A percentile compares a stretch with the other conserved stretches of the same genome.
Evolutionary conservation across 257 asterid species (phyloP).

Genomic region (Forsythia suspensa): DNA sequence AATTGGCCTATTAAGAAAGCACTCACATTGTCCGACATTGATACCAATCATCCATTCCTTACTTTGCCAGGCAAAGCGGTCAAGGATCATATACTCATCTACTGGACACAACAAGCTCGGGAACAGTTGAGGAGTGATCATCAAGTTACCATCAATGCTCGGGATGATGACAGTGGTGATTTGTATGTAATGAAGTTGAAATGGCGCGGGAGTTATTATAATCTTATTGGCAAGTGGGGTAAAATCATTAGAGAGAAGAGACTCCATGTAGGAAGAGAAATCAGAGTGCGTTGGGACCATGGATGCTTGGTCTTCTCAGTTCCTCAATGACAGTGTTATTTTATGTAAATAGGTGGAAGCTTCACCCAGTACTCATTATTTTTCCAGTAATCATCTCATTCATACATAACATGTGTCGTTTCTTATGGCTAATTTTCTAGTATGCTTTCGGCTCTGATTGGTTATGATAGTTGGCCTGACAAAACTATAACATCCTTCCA

Average conservation of each 20-base stretch:
- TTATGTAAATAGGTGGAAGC: slow-evolving; percentile 36
- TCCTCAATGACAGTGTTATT: slow-evolving; percentile 31
- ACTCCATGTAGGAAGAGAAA: slow-evolving; percentile 53
- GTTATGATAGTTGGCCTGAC: slow-evolving; percentile 25
- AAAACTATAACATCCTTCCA: slow-evolving; percentile 19
- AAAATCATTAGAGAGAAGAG: slow-evolving; percentile 52
- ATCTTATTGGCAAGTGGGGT: slow-evolving; percentile 59
- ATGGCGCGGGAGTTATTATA: slow-evolving; percentile 53
- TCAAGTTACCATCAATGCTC: slow-evolving; percentile 51
- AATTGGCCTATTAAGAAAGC: slow-evolving; percentile 58
- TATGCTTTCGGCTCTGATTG: not conserved
- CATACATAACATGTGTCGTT: not conserved
- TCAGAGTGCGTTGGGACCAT: slow-evolving; percentile 54
- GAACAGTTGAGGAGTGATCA: slow-evolving; percentile 52
- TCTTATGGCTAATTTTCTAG: not conserved
- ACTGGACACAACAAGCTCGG: slow-evolving; percentile 49
- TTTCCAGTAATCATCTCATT: slow-evolving; percentile 14
- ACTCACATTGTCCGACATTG: slow-evolving; percentile 56
- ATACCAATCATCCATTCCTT: slow-evolving; percentile 56
- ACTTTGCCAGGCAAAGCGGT: slow-evolving; percentile 60
- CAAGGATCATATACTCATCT: slow-evolving; percentile 54
- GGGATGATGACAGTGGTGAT: slow-evolving; percentile 54
- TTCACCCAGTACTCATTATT: slow-evolving; percentile 5
- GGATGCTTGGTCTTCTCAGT: slow-evolving; percentile 58
- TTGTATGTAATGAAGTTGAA: slow-evolving; percentile 52